Base-by-base conservation (phyloP, 768 basidiomycete species). In the Termitomyces sp. region DNA sequence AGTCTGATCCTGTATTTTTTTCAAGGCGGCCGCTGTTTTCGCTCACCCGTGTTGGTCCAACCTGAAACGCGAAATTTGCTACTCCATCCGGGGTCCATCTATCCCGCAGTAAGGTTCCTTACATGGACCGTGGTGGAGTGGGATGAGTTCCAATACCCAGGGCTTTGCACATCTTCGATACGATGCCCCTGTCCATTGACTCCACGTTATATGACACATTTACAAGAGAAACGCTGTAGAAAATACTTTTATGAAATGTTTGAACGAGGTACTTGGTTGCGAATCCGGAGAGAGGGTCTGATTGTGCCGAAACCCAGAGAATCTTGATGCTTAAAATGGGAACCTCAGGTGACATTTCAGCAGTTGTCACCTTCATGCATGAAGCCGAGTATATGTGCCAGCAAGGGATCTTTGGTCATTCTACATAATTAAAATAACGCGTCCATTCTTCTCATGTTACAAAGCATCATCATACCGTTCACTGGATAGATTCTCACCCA, bases 401-500 rank as follows among this genome's bases (percentile, higher is more conserved):
- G 42, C 5, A 37, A 49, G 24, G n/a, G 1, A 6, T 38, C 35
- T 11, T 37, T 24, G 15, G 35, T 37, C n/a, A 40, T 19, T 50
- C 10, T 50, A 52, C 42, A 21, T 24, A 42, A 4, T 22, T 26
- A 30, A 50, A 49, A 17, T 49, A 38, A 38, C 24, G 5, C 17
- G 1, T 48, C 5, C 21, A n/a, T 26, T 48, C n/a, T 21, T 41
- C 14, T 17, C 17, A n/a, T 28, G 24, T 35, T 22, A 45, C 15
- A 48, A 22, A 37, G 47, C 35, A 26, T n/a, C 15, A 17, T 35
- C 8, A 34, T 48, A 17, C 15, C 5, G 11, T 49, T 37, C 35
- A 38, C 8, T 17, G 8, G 46, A 48, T 22, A 9, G 19, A 28
- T 15, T 7, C 11, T 35, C 58, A 63, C 11, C 68, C 71, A 41